phyloP scores from a whole-genome alignment of 2,329 filamentous ascomycete species.

The Ascochyta pisi region DNA sequence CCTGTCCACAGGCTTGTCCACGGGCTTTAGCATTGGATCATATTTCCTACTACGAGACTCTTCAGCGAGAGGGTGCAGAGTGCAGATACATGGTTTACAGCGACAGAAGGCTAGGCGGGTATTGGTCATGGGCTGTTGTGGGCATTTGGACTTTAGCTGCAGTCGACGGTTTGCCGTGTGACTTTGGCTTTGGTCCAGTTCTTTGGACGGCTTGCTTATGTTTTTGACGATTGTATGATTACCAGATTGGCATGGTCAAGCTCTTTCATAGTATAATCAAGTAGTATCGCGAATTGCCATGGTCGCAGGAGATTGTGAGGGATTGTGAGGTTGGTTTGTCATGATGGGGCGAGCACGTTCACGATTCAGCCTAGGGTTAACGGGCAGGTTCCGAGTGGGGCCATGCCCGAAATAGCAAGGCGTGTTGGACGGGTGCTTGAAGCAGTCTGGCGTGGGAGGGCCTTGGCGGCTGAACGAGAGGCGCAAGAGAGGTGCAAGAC shows the following conservation, averaged over 20 bases:
- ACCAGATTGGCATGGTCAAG: background rate
- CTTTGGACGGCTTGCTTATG: slow-evolving; percentile 1
- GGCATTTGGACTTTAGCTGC: background rate
- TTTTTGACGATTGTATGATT: background rate
- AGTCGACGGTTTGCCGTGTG: background rate
- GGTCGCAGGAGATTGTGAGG: background rate
- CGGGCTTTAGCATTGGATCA: background rate
- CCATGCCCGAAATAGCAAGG: slow-evolving; percentile 10
- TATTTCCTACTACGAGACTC: background rate
- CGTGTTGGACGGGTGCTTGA: slow-evolving; percentile 12
- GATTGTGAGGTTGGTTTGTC: slow-evolving; percentile 1
- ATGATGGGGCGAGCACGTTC: slow-evolving; percentile 1
- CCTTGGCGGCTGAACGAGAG: background rate
- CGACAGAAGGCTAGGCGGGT: background rate
- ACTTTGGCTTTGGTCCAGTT: background rate
- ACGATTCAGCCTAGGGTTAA: background rate
- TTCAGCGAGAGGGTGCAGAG: slow-evolving; percentile 1
- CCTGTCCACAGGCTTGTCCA: background rate
- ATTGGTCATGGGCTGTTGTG: slow-evolving; percentile 10
- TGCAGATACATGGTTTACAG: background rate
- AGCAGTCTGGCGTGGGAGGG: slow-evolving; percentile 14
- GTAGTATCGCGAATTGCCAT: background rate
- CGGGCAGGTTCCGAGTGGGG: background rate
- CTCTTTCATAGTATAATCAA: slow-evolving; percentile 9
- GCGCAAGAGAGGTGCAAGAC: background rate